Percentiles rank a stretch among this genome's conserved stretches.
These are phyloP conservation scores for Pyricularia sp. DNA, from an alignment of 2,329 filamentous ascomycete genomes.

Conservation along the genomic window DNA sequence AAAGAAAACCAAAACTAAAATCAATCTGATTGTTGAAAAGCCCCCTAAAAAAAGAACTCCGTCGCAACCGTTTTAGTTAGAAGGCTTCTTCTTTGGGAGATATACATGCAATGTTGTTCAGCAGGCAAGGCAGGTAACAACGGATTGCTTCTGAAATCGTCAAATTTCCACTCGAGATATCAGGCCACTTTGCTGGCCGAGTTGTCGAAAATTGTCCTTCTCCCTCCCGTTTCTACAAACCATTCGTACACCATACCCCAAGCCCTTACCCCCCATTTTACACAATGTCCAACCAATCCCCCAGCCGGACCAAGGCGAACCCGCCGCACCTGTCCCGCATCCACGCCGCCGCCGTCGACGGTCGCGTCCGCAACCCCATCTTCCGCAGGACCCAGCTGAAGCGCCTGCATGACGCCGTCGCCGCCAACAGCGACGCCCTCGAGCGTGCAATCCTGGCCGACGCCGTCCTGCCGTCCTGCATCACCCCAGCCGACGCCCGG, in stretches of 20 bases:
- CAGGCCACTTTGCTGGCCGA: background rate
- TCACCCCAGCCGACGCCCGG: constrained; percentile 22
- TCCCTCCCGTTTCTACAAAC: background rate
- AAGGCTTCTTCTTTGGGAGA: background rate
- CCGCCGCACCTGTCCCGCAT: constrained; percentile 9
- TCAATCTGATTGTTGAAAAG: background rate
- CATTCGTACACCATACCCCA: background rate
- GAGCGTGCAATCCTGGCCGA: constrained; percentile 21
- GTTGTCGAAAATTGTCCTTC: background rate
- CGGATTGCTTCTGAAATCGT: background rate
- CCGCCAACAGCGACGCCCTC: constrained; percentile 17
- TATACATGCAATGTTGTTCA: background rate
- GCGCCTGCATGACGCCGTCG: constrained; percentile 22
- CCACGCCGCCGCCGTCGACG: constrained; percentile 24
- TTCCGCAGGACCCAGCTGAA: constrained; percentile 29
- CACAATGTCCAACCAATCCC: background rate
- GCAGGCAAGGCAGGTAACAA: background rate
- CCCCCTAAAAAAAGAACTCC: background rate
- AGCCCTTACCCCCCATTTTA: too few species aligned
- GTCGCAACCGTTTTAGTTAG: background rate
- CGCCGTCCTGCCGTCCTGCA: constrained; percentile 9
- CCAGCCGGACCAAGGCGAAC: background rate
- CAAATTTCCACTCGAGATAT: background rate
- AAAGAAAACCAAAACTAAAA: background rate
- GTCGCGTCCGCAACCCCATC: constrained; percentile 24